Percentiles rank a stretch among this genome's conserved stretches.
Evolutionary conservation across 352 stramenopile genomes (phyloP).

Genomic region (Lagenidium sp.): DNA sequence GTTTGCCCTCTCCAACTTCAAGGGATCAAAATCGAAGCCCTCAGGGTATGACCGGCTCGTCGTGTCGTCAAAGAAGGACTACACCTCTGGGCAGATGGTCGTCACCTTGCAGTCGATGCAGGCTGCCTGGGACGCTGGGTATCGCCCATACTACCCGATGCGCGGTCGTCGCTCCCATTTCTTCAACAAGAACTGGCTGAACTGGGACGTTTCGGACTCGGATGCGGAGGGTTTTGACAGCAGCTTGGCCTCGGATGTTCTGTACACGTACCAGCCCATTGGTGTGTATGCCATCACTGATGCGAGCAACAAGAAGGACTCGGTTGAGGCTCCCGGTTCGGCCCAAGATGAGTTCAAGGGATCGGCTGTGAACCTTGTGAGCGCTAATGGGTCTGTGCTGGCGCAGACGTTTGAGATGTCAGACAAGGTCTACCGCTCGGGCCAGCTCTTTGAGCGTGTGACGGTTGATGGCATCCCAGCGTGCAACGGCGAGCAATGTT

Average conservation of each 20-base stretch:
- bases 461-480: constrained; percentile 6
- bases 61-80: constrained; percentile 34
- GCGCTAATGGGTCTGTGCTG: constrained; percentile 13
- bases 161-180: constrained; percentile 72
- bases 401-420: constrained; percentile 15
- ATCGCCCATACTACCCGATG: constrained; percentile 86
- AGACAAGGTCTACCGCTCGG: constrained; percentile 10
- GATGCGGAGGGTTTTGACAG: constrained; percentile 27
- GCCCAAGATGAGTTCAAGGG: constrained; percentile 18
- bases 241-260: constrained; percentile 22
- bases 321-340: constrained; percentile 9
- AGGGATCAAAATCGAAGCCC: constrained; percentile 24
- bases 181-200: constrained; percentile 83
- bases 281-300: constrained; percentile 37
- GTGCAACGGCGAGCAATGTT: constrained; percentile 25
- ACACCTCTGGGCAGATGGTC: constrained; percentile 23
- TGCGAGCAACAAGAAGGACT: constrained; percentile 10
- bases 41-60: constrained; percentile 28
- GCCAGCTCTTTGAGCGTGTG: constrained; percentile 6
- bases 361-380: constrained; percentile 6
- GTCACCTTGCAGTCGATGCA: constrained; percentile 65
- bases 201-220: constrained; percentile 33
- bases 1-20: constrained; percentile 74
- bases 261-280: constrained; percentile 47
- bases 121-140: constrained; percentile 38